phyloP scores from a whole-genome alignment of 2,329 filamentous ascomycete genomes.

The Epichloe sibirici region DNA sequence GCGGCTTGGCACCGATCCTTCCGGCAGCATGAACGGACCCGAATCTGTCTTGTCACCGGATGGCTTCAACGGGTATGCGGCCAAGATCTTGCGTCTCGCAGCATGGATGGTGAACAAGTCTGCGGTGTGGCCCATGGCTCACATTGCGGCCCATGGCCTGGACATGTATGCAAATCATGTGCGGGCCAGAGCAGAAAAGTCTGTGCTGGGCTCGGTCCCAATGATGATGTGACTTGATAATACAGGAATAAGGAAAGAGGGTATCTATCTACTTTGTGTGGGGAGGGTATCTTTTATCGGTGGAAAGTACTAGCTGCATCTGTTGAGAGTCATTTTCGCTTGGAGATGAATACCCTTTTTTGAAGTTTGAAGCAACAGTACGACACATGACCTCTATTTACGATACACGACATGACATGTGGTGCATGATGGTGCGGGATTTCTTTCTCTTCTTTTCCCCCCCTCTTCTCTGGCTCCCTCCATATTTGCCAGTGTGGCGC shows the following conservation, averaged over 20 bases:
- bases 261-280: background rate
- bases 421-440: too few relatives aligned
- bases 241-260: background rate
- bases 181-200: slow-evolving; percentile 40
- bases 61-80: slow-evolving; percentile 63
- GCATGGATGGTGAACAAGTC: slow-evolving; percentile 81
- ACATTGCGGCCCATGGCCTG: slow-evolving; percentile 42
- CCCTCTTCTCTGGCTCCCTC: background rate
- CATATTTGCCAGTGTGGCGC: too few relatives aligned
- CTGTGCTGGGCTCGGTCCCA: slow-evolving; percentile 22
- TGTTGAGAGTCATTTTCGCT: background rate
- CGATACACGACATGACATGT: too few relatives aligned
- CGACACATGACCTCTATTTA: background rate
- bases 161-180: slow-evolving; percentile 42
- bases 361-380: background rate
- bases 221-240: background rate
- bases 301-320: background rate
- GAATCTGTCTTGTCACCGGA: slow-evolving; percentile 42
- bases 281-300: background rate
- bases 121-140: slow-evolving; percentile 71
- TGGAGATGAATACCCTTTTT: background rate
- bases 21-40: slow-evolving; percentile 36
- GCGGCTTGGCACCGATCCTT: slow-evolving; percentile 13
- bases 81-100: slow-evolving; percentile 72
- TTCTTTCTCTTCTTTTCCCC: background rate